Percentiles rank a stretch among this genome's conserved stretches.
Evolutionary conservation across 441 rosid species (phyloP).

Genomic region (Bocquillonia castaneifolia): DNA sequence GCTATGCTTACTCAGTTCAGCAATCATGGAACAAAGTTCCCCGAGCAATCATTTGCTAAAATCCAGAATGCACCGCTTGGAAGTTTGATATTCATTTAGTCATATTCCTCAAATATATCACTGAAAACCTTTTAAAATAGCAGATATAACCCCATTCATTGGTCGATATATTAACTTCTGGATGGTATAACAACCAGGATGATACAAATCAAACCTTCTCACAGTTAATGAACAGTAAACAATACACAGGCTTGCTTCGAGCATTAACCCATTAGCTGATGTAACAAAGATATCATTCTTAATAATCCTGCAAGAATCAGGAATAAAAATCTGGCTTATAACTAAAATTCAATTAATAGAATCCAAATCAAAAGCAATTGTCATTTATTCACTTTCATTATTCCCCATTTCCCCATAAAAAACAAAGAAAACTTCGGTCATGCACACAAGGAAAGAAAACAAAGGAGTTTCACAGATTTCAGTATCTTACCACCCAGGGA

Average conservation of each 20-base stretch:
- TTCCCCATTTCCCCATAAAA: not conserved
- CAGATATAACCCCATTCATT: not conserved
- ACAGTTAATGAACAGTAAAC: not conserved
- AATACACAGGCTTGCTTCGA: conserved; percentile 6
- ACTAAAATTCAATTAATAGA: not conserved
- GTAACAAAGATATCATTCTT: not conserved
- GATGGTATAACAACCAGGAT: not conserved
- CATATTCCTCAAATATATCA: not conserved
- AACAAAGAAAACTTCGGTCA: not conserved
- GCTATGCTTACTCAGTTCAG: not conserved
- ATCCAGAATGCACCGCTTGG: not conserved
- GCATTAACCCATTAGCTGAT: not conserved
- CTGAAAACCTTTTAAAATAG: not conserved
- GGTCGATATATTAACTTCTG: not conserved
- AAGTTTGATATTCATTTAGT: not conserved
- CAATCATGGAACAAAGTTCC: not conserved
- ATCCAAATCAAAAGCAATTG: not conserved
- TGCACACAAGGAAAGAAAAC: not conserved
- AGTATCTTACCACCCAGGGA: not conserved
- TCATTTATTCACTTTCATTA: not conserved
- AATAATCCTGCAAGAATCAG: not conserved
- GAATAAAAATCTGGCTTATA: not conserved
- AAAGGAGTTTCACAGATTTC: not conserved
- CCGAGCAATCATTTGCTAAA: not conserved
- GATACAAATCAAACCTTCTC: not conserved